Conservation (phyloP, 768 basidiomycete genomes). For the Boletus huronensis region DNA sequence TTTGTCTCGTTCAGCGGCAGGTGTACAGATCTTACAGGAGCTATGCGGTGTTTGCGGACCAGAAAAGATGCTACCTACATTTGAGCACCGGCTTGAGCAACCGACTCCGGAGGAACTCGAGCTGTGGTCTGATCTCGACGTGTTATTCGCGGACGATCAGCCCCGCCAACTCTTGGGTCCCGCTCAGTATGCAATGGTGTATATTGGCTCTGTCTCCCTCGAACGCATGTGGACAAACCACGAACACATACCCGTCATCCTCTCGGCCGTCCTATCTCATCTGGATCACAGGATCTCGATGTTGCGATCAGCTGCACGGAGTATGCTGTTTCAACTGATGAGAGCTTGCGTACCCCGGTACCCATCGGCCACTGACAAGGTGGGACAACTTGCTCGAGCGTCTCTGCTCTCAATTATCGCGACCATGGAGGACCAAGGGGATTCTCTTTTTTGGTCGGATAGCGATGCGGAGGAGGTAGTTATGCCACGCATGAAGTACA, state of each 20-base stretch:
- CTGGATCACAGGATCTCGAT: conserved; percentile 72
- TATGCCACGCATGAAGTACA: conserved; percentile 62
- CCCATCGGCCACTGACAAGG: conserved; percentile 64
- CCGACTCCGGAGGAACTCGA: conserved; percentile 67
- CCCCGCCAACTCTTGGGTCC: conserved; percentile 70
- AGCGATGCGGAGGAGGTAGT: conserved; percentile 55
- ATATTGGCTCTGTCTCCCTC: conserved; percentile 72
- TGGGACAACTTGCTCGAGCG: conserved; percentile 43
- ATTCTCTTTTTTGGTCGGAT: conserved; percentile 66
- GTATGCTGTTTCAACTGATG: conserved; percentile 81
- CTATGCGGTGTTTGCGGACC: conserved; percentile 85
- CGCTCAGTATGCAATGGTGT: conserved; percentile 86
- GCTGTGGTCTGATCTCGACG: conserved; percentile 76
- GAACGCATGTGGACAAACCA: conserved; percentile 75
- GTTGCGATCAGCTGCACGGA: conserved; percentile 66
- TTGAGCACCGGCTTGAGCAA: conserved; percentile 62
- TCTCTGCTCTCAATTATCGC: conserved; percentile 50
- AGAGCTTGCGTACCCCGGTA: conserved; percentile 81
- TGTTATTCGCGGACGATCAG: conserved; percentile 64
- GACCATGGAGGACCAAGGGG: conserved; percentile 56
- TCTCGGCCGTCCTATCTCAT: conserved; percentile 79
- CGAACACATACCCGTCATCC: conserved; percentile 64
- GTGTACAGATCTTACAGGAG: conserved; percentile 73
- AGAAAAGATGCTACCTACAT: conserved; percentile 73
- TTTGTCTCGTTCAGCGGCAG: conserved; percentile 72